Evolutionary conservation across 208 protist genomes (phyloP).

Genomic region (Zelonia costaricensis): DNA sequence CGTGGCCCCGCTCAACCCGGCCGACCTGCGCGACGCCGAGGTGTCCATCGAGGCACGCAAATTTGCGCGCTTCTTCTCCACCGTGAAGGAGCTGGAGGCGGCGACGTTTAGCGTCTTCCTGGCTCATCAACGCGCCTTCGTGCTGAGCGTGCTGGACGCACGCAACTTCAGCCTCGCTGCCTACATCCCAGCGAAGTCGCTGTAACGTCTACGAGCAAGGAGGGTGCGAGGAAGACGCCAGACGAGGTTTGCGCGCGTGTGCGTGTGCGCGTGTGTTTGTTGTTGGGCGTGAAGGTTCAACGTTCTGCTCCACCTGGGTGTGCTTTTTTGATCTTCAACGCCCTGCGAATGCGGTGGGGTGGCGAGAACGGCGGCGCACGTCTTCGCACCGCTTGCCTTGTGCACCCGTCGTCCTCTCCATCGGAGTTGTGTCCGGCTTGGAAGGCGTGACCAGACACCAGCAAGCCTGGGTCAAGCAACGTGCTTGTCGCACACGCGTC

Average conservation of each 20-base stretch:
- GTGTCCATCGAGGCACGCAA: constrained; percentile 66
- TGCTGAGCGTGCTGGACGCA: constrained; percentile 56
- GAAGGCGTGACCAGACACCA: too few relatives aligned
- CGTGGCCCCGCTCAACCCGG: too few relatives aligned
- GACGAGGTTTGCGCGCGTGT: neutral
- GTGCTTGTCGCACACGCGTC: too few relatives aligned
- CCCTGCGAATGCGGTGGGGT: too few relatives aligned
- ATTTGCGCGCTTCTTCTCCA: constrained; percentile 75
- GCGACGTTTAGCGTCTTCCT: constrained; percentile 53
- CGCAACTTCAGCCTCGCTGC: constrained; percentile 60
- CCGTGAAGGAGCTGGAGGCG: constrained; percentile 59
- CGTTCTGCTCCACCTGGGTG: too few relatives aligned
- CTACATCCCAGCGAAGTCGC: constrained; percentile 74
- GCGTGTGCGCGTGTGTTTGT: neutral
- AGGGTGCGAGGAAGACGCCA: neutral
- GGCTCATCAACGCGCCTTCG: constrained; percentile 50
- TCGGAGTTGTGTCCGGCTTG: too few relatives aligned
- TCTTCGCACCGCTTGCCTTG: too few relatives aligned
- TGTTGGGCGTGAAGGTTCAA: too few relatives aligned
- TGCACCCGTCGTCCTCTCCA: too few relatives aligned
- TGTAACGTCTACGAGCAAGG: neutral
- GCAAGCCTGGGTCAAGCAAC: too few relatives aligned
- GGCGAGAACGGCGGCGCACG: too few relatives aligned
- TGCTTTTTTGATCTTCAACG: too few relatives aligned
- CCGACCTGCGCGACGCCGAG: constrained; percentile 14